A percentile compares a stretch with the other conserved stretches of the same genome.
phyloP scores from a whole-genome alignment of 805 yeast species.

The Kluyveromyces starmeri region DNA sequence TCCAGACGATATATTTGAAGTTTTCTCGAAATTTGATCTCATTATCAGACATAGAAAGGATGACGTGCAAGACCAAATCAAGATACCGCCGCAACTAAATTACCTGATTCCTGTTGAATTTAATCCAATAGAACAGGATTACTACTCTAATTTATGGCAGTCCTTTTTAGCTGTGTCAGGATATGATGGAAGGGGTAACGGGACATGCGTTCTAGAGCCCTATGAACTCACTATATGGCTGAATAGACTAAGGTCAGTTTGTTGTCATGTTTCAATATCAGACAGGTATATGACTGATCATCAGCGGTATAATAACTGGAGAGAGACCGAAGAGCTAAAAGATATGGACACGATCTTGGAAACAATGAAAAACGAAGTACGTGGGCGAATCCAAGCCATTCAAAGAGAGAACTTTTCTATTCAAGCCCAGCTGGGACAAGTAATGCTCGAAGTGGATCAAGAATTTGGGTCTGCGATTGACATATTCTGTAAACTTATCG shows the following conservation, averaged over 20 bases:
- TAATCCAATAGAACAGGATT: slow-evolving; percentile 75
- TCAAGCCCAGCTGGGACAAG: slow-evolving; percentile 56
- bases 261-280: slow-evolving; percentile 61
- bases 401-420: slow-evolving; percentile 41
- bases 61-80: slow-evolving; percentile 69
- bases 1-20: slow-evolving; percentile 36
- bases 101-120: slow-evolving; percentile 64
- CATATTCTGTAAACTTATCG: slow-evolving; percentile 36
- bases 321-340: slow-evolving; percentile 2
- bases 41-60: slow-evolving; percentile 67
- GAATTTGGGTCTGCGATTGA: slow-evolving; percentile 43
- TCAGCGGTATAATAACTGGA: slow-evolving; percentile 14
- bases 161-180: slow-evolving; percentile 53
- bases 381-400: slow-evolving; percentile 36
- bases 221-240: slow-evolving; percentile 62
- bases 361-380: slow-evolving; percentile 52
- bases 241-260: slow-evolving; percentile 58
- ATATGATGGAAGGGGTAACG: slow-evolving; percentile 37
- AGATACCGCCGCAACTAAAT: slow-evolving; percentile 71
- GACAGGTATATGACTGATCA: slow-evolving; percentile 7
- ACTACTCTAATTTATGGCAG: slow-evolving; percentile 56
- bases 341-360: slow-evolving; percentile 56
- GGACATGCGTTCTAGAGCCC: slow-evolving; percentile 45
- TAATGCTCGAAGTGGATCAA: slow-evolving; percentile 46
- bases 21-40: slow-evolving; percentile 50